Evolutionary conservation across 148 eudicot species (phyloP).

Genomic region (Rhododendron molle): DNA sequence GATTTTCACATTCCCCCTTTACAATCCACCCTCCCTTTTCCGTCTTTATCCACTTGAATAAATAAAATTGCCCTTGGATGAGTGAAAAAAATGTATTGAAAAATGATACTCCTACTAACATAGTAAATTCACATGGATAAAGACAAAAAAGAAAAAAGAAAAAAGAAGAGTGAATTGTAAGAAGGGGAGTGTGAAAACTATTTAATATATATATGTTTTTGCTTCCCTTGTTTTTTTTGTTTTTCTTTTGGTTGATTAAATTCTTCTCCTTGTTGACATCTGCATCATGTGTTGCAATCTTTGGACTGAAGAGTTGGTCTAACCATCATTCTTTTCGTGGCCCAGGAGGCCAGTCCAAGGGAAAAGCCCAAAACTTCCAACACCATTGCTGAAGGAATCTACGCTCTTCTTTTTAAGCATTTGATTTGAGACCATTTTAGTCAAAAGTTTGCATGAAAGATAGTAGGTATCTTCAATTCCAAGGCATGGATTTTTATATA

Average conservation of each 20-base stretch:
- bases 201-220: not conserved
- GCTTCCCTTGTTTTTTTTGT: not conserved
- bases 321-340: not conserved
- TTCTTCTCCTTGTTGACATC: no score
- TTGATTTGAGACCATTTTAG: not conserved
- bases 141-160: no score
- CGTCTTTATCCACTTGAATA: no score
- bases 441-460: not conserved
- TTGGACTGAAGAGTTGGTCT: not conserved
- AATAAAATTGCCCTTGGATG: not conserved
- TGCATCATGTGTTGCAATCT: not conserved
- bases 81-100: not conserved
- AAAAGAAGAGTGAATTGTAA: not conserved
- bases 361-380: not conserved
- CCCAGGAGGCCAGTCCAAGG: not conserved
- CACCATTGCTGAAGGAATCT: not conserved
- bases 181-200: not conserved
- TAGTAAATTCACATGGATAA: not conserved
- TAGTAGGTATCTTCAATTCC: not conserved
- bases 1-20: not conserved
- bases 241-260: no score
- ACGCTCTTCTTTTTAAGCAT: not conserved
- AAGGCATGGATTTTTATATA: not conserved
- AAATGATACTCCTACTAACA: not conserved
- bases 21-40: no score